These are phyloP conservation scores for Rhizopogon vulgaris DNA, from an alignment of 768 basidiomycete genomes.

Conservation along the genomic window DNA sequence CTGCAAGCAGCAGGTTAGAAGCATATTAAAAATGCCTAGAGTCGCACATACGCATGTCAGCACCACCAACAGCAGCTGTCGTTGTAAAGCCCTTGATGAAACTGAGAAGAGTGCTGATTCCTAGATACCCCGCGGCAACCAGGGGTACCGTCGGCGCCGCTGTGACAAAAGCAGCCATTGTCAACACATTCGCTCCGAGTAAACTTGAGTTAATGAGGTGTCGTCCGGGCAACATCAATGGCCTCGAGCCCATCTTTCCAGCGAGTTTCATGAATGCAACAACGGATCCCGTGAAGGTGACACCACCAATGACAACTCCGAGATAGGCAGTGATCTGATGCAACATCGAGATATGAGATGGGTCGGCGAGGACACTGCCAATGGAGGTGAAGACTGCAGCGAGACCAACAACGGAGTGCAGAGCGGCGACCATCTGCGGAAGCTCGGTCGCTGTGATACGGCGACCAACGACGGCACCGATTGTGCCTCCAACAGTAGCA, in stretches of 20 bases:
- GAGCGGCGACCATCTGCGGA: slow-evolving; percentile 75
- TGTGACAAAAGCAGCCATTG: slow-evolving; percentile 74
- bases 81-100: slow-evolving; percentile 85
- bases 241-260: slow-evolving; percentile 71
- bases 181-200: slow-evolving; percentile 63
- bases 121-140: slow-evolving; percentile 73
- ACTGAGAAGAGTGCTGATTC: slow-evolving; percentile 66
- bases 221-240: slow-evolving; percentile 67
- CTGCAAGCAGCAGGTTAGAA: slow-evolving; percentile 29
- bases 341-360: slow-evolving; percentile 60
- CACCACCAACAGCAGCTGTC: slow-evolving; percentile 88
- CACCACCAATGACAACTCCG: slow-evolving; percentile 79
- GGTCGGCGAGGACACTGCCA: slow-evolving; percentile 70
- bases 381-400: slow-evolving; percentile 86
- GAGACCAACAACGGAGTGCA: slow-evolving; percentile 87
- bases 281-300: slow-evolving; percentile 87
- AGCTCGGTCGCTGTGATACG: slow-evolving; percentile 85
- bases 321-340: slow-evolving; percentile 84
- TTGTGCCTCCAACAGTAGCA: slow-evolving; percentile 63
- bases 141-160: slow-evolving; percentile 64
- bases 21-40: slow-evolving; percentile 4
- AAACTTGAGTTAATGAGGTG: slow-evolving; percentile 70
- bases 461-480: slow-evolving; percentile 71
- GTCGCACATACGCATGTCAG: slow-evolving; percentile 76
- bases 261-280: slow-evolving; percentile 88